Percentiles rank a stretch among this genome's conserved stretches.
Conservation (phyloP, 768 basidiomycete species). For the Pulveroboletus sp. region DNA sequence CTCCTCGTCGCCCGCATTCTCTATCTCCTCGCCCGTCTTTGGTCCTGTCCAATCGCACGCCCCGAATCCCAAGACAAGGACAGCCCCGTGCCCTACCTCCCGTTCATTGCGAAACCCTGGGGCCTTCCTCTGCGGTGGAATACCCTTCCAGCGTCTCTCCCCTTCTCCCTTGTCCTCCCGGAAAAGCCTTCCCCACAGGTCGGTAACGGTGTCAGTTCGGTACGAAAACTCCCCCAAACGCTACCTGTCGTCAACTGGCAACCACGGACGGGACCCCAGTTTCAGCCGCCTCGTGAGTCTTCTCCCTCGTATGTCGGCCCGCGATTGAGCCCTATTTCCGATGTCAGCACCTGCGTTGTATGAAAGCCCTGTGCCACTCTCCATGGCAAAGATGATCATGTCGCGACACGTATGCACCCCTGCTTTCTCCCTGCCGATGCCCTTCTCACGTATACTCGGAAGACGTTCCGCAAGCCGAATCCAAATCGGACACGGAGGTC, state of each 20-base stretch:
- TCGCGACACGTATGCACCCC: conserved; percentile 42
- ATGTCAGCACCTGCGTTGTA: conserved; percentile 40
- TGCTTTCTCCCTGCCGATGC: conserved; percentile 1
- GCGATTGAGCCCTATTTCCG: neutral
- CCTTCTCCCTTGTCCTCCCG: conserved; percentile 19
- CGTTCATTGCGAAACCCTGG: conserved; percentile 11
- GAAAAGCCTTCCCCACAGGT: conserved; percentile 20
- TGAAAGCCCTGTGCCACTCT: conserved; percentile 40
- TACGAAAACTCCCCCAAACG: conserved; percentile 10
- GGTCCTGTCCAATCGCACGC: conserved; percentile 19
- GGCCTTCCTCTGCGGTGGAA: conserved; percentile 24
- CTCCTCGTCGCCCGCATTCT: conserved; percentile 30
- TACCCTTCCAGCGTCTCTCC: conserved; percentile 26
- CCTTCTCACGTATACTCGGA: neutral
- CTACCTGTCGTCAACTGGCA: conserved; percentile 23
- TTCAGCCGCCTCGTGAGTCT: conserved; percentile 33
- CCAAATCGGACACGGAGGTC: conserved; percentile 24
- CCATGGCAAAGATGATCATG: conserved; percentile 53
- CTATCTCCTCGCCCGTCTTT: conserved; percentile 26
- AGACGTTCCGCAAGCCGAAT: conserved; percentile 35
- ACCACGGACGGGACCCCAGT: conserved; percentile 21
- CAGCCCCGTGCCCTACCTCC: neutral
- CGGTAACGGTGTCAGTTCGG: conserved; percentile 3
- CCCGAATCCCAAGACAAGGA: conserved; percentile 18
- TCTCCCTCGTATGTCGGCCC: neutral